Evolutionary conservation across 2,329 filamentous ascomycete species (phyloP).

Genomic region (Aspergillus vadensis): DNA sequence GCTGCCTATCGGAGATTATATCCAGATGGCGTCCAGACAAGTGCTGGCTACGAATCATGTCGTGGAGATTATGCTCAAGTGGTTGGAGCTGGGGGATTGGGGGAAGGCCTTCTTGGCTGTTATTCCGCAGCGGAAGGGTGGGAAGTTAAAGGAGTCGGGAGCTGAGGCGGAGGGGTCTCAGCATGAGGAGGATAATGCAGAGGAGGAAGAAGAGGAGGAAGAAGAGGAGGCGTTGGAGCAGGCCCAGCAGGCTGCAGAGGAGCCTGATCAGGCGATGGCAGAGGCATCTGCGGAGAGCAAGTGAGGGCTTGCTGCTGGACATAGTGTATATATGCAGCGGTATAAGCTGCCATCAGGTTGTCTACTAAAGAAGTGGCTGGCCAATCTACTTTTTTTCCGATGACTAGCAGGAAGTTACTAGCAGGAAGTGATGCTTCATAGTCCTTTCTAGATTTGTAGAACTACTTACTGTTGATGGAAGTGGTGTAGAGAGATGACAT

Average conservation of each 20-base stretch:
- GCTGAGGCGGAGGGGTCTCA: slow-evolving; percentile 16
- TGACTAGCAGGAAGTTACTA: no score
- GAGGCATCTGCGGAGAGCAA: not conserved
- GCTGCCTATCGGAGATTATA: slow-evolving; percentile 90
- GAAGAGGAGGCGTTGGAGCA: not conserved
- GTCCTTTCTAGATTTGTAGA: no score
- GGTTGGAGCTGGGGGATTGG: slow-evolving; percentile 91
- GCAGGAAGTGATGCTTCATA: no score
- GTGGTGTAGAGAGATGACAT: not conserved
- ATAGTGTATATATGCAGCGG: not conserved
- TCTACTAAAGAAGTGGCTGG: not conserved
- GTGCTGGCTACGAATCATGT: slow-evolving; percentile 95
- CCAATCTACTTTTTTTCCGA: no score
- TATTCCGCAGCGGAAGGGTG: slow-evolving; percentile 88
- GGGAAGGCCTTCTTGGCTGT: slow-evolving; percentile 82
- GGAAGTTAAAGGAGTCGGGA: slow-evolving; percentile 56
- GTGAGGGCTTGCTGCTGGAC: not conserved
- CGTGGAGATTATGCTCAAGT: slow-evolving; percentile 91
- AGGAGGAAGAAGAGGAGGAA: not conserved
- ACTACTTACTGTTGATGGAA: no score
- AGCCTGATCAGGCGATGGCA: not conserved
- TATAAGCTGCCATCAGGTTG: not conserved
- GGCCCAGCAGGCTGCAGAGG: not conserved
- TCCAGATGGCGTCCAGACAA: slow-evolving; percentile 83
- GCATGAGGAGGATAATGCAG: slow-evolving; percentile 21